Conservation (phyloP, 495 filamentous ascomycete genomes). For the Neurospora sublineolata region DNA sequence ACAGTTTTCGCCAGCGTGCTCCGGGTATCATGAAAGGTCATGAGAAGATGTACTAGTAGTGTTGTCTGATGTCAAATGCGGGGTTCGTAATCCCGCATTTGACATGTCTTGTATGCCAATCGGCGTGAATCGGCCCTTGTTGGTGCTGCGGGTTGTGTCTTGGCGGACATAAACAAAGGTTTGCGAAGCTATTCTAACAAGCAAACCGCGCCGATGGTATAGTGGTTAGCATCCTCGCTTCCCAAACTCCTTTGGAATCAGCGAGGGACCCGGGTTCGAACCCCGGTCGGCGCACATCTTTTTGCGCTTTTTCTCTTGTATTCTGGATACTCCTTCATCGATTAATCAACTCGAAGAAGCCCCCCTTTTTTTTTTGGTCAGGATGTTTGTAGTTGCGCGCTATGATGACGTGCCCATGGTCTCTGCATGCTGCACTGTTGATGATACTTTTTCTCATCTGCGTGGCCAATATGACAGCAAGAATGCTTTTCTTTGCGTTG, state of each 20-base stretch:
- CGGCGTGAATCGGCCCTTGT: neutral
- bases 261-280: neutral
- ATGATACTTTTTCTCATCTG: neutral
- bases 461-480: neutral
- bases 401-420: neutral
- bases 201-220: neutral
- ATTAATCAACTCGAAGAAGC: neutral
- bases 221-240: neutral
- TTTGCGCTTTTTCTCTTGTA: neutral
- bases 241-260: neutral
- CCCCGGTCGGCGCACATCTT: neutral
- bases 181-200: neutral
- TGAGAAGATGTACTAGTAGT: neutral
- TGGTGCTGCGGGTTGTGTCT: neutral
- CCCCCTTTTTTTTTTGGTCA: neutral
- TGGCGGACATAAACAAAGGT: neutral
- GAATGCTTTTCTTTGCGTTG: neutral
- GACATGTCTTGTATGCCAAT: neutral
- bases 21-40: too few species aligned
- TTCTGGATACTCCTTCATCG: neutral
- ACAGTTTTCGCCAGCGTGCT: neutral
- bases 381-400: neutral
- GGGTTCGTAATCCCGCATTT: too few species aligned
- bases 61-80: neutral
- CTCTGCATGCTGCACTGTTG: neutral